Percentiles rank a stretch among this genome's conserved stretches.
phyloP scores from a whole-genome alignment of 495 filamentous ascomycete species.

The Podospora didyma region DNA sequence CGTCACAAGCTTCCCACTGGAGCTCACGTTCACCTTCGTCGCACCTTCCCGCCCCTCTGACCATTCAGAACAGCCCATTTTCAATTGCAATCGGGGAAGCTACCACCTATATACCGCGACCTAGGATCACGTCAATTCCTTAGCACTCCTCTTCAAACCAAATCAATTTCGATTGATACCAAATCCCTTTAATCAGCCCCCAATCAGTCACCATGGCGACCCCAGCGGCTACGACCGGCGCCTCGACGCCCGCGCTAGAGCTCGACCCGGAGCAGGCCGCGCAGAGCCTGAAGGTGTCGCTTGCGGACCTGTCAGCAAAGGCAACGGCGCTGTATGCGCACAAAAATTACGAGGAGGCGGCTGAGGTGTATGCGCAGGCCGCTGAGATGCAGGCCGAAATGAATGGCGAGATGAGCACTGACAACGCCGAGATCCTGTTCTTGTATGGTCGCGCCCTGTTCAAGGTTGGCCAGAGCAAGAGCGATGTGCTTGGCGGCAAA shows the following conservation, averaged over 20 bases:
- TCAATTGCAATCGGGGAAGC: too few species aligned
- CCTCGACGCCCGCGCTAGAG: slow-evolving; percentile 27
- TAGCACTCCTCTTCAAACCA: neutral
- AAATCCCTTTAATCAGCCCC: neutral
- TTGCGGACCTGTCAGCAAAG: slow-evolving; percentile 54
- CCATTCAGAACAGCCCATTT: neutral
- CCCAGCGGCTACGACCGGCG: slow-evolving; percentile 22
- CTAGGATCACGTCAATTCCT: neutral
- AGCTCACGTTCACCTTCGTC: neutral
- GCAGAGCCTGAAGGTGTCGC: slow-evolving; percentile 48
- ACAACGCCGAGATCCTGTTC: slow-evolving; percentile 90
- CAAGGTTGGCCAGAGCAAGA: slow-evolving; percentile 88
- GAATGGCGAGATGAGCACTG: slow-evolving; percentile 84
- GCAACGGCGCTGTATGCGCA: slow-evolving; percentile 64
- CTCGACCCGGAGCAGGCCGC: slow-evolving; percentile 38
- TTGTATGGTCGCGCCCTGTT: slow-evolving; percentile 89
- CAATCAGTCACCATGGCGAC: slow-evolving; percentile 19
- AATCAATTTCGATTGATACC: neutral
- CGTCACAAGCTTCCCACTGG: slow-evolving; percentile 24
- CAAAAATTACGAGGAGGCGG: slow-evolving; percentile 79
- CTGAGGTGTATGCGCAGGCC: slow-evolving; percentile 83
- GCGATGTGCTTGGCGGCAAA: slow-evolving; percentile 85
- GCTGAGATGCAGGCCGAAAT: slow-evolving; percentile 85
- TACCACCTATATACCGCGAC: neutral
- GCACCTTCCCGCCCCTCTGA: neutral